A percentile compares a stretch with the other conserved stretches of the same genome.
Conservation (phyloP, 2,329 filamentous ascomycete species). For the Gyromitra esculenta region DNA sequence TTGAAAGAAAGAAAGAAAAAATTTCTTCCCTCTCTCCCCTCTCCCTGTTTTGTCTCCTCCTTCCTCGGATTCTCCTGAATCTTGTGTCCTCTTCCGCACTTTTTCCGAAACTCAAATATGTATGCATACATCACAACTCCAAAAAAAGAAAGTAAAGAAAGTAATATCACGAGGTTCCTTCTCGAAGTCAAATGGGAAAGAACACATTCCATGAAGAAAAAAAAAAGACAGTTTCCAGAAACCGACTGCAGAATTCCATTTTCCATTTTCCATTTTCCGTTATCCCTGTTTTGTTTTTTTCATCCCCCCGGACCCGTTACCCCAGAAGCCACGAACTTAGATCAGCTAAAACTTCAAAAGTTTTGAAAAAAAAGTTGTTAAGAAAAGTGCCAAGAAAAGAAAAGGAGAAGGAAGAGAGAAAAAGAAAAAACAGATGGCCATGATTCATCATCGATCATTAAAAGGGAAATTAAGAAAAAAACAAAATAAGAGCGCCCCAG, state of each 20-base stretch:
- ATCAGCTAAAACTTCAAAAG: conserved; percentile 31
- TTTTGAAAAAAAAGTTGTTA: conserved; percentile 13
- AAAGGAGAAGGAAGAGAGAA: not conserved
- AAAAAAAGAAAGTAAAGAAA: conserved; percentile 1
- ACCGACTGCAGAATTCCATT: conserved; percentile 18
- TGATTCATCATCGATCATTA: conserved; percentile 44
- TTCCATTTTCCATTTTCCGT: conserved; percentile 25
- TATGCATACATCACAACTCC: conserved; percentile 16
- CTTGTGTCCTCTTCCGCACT: conserved; percentile 5
- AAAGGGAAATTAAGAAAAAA: conserved; percentile 37
- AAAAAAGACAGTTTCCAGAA: conserved; percentile 33
- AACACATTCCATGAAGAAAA: not conserved
- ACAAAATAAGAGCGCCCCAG: conserved; percentile 48
- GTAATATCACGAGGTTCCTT: conserved; percentile 22
- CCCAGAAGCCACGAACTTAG: conserved; percentile 20
- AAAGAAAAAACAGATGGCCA: conserved; percentile 33
- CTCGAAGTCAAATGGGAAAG: conserved; percentile 30
- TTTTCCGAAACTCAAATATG: conserved; percentile 31
- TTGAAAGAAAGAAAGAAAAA: conserved; percentile 11
- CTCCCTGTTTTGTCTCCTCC: not conserved
- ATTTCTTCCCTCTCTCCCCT: no score
- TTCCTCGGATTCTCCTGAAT: not conserved
- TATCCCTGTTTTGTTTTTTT: no score
- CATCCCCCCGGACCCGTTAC: not conserved
- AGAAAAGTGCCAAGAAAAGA: no score